These are phyloP conservation scores for Wickerhamiella kazuoi DNA, from an alignment of 805 yeast species.

Conservation along the genomic window DNA sequence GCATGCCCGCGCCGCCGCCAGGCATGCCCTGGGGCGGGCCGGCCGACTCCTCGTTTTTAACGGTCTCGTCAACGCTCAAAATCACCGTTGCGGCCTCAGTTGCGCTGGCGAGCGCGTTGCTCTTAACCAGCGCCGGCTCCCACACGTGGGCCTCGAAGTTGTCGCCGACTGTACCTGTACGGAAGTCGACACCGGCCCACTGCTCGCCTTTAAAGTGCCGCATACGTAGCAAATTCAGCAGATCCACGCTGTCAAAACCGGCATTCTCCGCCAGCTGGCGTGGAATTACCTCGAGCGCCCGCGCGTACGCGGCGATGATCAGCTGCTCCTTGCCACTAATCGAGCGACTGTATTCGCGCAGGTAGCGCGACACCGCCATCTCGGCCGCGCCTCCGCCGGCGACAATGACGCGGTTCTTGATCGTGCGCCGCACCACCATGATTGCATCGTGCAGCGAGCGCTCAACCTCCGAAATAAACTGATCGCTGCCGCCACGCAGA, in stretches of 20 bases:
- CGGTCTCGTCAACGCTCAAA: constrained; percentile 89
- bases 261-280: constrained; percentile 96
- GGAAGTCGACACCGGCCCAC: constrained; percentile 89
- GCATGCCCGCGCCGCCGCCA: constrained; percentile 18
- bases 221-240: constrained; percentile 77
- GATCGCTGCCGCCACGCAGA: constrained; percentile 96
- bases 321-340: constrained; percentile 94
- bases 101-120: constrained; percentile 87
- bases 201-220: constrained; percentile 84
- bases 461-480: constrained; percentile 94
- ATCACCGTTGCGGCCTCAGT: constrained; percentile 92
- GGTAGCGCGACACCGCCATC: constrained; percentile 82
- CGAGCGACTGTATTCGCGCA: constrained; percentile 71
- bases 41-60: constrained; percentile 25
- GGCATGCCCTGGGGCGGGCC: constrained; percentile 21
- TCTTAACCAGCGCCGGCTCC: constrained; percentile 94
- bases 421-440: constrained; percentile 92
- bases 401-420: constrained; percentile 69
- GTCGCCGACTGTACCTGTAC: constrained; percentile 59
- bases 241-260: constrained; percentile 95
- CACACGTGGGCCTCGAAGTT: constrained; percentile 78
- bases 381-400: constrained; percentile 99
- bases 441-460: constrained; percentile 95
- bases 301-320: constrained; percentile 80
- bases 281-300: constrained; percentile 89